phyloP scores from a whole-genome alignment of 495 filamentous ascomycete species.

The Hyaloscypha hepaticicola region DNA sequence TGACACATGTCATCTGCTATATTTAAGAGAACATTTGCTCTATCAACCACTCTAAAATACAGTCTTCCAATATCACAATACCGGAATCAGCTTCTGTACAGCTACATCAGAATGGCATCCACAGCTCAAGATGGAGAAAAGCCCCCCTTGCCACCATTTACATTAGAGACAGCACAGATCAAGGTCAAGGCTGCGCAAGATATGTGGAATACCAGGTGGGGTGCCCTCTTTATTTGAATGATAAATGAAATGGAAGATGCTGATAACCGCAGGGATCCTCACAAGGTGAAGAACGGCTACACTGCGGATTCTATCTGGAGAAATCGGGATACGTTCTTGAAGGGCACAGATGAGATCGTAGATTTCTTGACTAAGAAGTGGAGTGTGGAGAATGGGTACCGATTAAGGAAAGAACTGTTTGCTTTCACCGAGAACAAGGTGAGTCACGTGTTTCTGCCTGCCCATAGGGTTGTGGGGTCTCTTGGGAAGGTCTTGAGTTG shows the following conservation, averaged over 20 bases:
- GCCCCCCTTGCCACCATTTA: constrained; percentile 74
- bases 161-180: constrained; percentile 62
- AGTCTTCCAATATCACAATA: background rate
- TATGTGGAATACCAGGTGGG: constrained; percentile 70
- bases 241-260: constrained; percentile 36
- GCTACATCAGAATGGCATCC: constrained; percentile 15
- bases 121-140: constrained; percentile 8
- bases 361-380: constrained; percentile 76
- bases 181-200: constrained; percentile 88
- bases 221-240: background rate
- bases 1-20: background rate
- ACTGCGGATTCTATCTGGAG: constrained; percentile 80
- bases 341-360: constrained; percentile 66
- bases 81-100: background rate
- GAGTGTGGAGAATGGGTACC: constrained; percentile 69
- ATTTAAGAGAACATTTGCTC: background rate
- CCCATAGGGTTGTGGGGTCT: background rate
- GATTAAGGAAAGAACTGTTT: constrained; percentile 86
- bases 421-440: constrained; percentile 64
- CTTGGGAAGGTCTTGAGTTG: background rate
- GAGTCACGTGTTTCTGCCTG: constrained; percentile 14
- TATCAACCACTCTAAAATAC: background rate
- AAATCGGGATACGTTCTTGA: constrained; percentile 70
- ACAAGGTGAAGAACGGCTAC: constrained; percentile 67
- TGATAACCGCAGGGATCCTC: constrained; percentile 46